A percentile compares a stretch with the other conserved stretches of the same genome.
These are phyloP conservation scores for Colletotrichum kahawae DNA, from an alignment of 2,329 filamentous ascomycete species.

Conservation along the genomic window DNA sequence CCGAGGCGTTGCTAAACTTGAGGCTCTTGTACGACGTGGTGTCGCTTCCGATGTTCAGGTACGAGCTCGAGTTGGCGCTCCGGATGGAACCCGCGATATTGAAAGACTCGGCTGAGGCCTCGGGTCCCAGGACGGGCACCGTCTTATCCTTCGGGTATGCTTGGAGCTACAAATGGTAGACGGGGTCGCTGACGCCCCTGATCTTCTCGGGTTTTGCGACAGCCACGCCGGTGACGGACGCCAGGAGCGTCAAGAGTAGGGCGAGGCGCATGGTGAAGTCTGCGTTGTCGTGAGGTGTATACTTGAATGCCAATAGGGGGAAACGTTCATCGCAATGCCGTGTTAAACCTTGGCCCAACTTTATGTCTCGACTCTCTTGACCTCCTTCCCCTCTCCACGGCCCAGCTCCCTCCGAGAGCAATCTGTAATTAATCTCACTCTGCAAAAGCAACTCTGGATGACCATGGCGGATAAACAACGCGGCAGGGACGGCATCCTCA, in stretches of 20 bases:
- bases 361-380: not conserved
- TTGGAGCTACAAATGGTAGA: conserved; percentile 60
- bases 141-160: conserved; percentile 46
- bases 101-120: conserved; percentile 52
- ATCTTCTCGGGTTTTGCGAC: conserved; percentile 52
- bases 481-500: not conserved
- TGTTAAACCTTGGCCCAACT: not conserved
- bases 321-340: not conserved
- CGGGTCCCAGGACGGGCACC: conserved; percentile 56
- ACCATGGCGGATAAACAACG: conserved; percentile 1
- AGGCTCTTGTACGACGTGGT: conserved; percentile 58
- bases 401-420: not conserved
- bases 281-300: not conserved
- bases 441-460: not conserved
- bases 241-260: conserved; percentile 1
- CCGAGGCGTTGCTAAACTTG: conserved; percentile 43
- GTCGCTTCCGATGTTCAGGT: conserved; percentile 51
- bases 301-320: not conserved
- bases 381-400: not conserved
- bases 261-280: conserved; percentile 16
- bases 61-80: conserved; percentile 51
- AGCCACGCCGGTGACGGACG: conserved; percentile 12
- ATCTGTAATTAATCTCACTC: not conserved
- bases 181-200: conserved; percentile 52
- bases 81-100: conserved; percentile 54